Conservation (phyloP, 495 filamentous ascomycete species). For the Lophiostoma macrostomum region DNA sequence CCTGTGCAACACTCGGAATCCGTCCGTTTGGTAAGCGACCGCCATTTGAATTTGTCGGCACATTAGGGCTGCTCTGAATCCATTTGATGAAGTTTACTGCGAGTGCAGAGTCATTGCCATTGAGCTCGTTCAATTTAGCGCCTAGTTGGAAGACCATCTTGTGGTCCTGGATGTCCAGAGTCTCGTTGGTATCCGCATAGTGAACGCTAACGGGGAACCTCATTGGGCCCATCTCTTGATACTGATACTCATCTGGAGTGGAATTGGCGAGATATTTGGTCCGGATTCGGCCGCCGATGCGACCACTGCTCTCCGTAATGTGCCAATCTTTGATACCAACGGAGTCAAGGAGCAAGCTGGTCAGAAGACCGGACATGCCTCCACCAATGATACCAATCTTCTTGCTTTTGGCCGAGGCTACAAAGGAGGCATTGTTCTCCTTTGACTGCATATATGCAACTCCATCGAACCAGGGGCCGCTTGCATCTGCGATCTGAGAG, state of each 20-base stretch:
- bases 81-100: constrained; percentile 65
- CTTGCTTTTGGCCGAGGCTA: constrained; percentile 53
- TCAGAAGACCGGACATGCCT: constrained; percentile 68
- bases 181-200: constrained; percentile 52
- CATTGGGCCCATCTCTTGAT: constrained; percentile 77
- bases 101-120: constrained; percentile 36
- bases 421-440: constrained; percentile 51
- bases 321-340: constrained; percentile 55
- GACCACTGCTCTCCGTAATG: constrained; percentile 51
- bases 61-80: constrained; percentile 55
- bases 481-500: constrained; percentile 47
- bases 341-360: constrained; percentile 47
- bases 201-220: constrained; percentile 55
- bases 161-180: constrained; percentile 55
- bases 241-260: constrained; percentile 62
- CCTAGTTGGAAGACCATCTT: constrained; percentile 51
- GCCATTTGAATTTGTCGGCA: constrained; percentile 45
- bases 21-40: constrained; percentile 52
- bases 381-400: constrained; percentile 63
- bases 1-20: constrained; percentile 43
- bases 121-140: constrained; percentile 27
- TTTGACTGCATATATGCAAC: constrained; percentile 59
- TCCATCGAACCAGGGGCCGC: constrained; percentile 55
- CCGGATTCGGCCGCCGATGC: constrained; percentile 58
- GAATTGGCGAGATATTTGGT: constrained; percentile 60